A percentile compares a stretch with the other conserved stretches of the same genome.
These are phyloP conservation scores for Kwoniella bestiolae DNA, from an alignment of 768 basidiomycete species.

Conservation along the genomic window DNA sequence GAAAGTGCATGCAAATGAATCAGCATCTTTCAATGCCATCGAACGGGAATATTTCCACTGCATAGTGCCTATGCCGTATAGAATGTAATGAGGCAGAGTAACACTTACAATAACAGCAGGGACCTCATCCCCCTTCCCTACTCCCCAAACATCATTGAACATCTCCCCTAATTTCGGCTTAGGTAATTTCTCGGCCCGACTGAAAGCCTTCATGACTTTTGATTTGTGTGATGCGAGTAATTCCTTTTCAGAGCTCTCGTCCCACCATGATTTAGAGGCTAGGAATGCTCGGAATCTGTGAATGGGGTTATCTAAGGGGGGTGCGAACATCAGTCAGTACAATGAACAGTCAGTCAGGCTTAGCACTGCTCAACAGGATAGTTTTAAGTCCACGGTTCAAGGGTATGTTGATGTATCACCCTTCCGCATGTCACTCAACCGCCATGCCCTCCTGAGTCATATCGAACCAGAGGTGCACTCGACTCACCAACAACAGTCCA, in stretches of 20 bases:
- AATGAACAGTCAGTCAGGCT: too few relatives aligned
- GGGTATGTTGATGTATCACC: too few relatives aligned
- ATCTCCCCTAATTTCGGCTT: slow-evolving; percentile 74
- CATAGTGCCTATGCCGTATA: not conserved
- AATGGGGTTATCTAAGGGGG: slow-evolving; percentile 85
- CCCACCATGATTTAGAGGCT: slow-evolving; percentile 85
- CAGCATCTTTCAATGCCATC: not conserved
- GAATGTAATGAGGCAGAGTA: not conserved
- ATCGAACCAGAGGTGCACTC: too few relatives aligned
- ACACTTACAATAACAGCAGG: slow-evolving; percentile 48
- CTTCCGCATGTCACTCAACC: too few relatives aligned
- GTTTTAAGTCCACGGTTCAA: too few relatives aligned
- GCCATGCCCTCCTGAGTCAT: not conserved
- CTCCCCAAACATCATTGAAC: slow-evolving; percentile 83
- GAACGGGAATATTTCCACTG: too few relatives aligned
- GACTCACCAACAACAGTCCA: slow-evolving; percentile 73
- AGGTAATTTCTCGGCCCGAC: slow-evolving; percentile 71
- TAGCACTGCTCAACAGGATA: too few relatives aligned
- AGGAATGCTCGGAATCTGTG: slow-evolving; percentile 81
- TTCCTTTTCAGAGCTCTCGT: slow-evolving; percentile 71
- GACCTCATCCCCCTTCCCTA: slow-evolving; percentile 63
- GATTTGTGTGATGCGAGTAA: slow-evolving; percentile 70
- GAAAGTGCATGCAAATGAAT: slow-evolving; percentile 5
- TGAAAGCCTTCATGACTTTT: slow-evolving; percentile 78
- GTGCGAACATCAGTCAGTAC: too few relatives aligned